Evolutionary conservation across 768 basidiomycete genomes (phyloP), one percentile per base, ranked within the genome.

Genomic region (Saitozyma sp.): DNA sequence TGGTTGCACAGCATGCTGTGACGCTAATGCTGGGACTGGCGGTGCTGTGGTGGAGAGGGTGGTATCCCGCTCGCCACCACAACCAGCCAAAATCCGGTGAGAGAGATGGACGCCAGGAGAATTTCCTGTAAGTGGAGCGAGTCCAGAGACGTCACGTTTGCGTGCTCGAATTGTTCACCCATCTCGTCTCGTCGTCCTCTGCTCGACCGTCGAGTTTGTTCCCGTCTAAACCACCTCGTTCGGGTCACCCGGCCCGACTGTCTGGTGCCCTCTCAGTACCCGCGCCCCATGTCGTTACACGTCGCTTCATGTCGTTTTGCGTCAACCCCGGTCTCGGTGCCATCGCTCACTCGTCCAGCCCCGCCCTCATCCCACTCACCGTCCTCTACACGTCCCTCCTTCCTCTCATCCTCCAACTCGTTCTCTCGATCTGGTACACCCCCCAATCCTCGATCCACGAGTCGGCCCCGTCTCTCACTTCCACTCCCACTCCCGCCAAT

Each of bases 311-410:
- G 2, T 48, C 3, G 17, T 48, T 3, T 6, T 48, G 42, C 8
- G 59, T 54, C 16, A 29, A 29, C 29, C 29, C 29, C 29, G 5
- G 5, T 38, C 11, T 13, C 17, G 41, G 17, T 10, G n/a, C 10
- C 11, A 14, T 37, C 50, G 54, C 60, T 70, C 51, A 68, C 48
- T 50, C 17, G 20, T 19, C 5, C 54, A 75, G 74, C 49, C 71
- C 71, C 1, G 48, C 50, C 8, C 63, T 79, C 17, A 70, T 80
- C 43, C 65, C 77, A 5, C 64, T 80, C 11, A 76, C 77, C 0
- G 61, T 79, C 7, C 67, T 76, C 2, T 76, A 73, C 52, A 70
- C 78, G 9, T 76, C 78, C 8, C 60, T 78, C 3, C 64, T 78
- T 0, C 76, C 74, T 9, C 69, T 77, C 8, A 59, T 76, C 41